Evolutionary conservation across 2,329 filamentous ascomycete species (phyloP).

Genomic region (Venturia asperata): DNA sequence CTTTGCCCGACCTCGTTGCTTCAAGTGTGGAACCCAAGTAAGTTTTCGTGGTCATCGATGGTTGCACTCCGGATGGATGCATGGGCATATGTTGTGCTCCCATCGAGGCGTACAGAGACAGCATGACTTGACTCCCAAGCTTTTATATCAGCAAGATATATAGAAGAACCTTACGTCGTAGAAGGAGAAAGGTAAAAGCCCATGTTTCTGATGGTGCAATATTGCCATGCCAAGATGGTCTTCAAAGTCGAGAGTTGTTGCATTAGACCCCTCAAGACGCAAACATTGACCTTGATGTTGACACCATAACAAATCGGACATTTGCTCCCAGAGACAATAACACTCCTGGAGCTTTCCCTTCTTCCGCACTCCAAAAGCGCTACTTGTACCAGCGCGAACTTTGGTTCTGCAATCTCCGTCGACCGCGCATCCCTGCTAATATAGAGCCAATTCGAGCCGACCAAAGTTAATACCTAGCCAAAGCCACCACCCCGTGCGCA

Average conservation of each 20-base stretch:
- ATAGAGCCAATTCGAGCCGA: not conserved
- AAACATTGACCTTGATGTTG: not conserved
- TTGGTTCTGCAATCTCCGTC: slow-evolving; percentile 2
- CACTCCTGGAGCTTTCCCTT: not conserved
- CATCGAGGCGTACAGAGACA: not conserved
- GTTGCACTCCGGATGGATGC: too few species aligned
- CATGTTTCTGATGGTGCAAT: not conserved
- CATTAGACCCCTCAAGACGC: not conserved
- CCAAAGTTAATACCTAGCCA: not conserved
- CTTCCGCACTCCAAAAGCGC: not conserved
- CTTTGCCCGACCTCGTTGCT: too few species aligned
- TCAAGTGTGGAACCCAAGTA: too few species aligned
- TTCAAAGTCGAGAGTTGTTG: not conserved
- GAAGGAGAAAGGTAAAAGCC: not conserved
- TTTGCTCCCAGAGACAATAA: not conserved
- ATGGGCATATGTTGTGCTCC: not conserved
- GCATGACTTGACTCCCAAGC: not conserved
- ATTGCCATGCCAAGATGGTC: not conserved
- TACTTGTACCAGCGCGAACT: not conserved
- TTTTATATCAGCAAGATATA: not conserved
- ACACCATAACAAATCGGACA: not conserved
- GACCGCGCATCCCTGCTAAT: slow-evolving; percentile 1
- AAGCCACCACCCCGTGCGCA: not conserved
- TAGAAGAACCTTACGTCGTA: not conserved
- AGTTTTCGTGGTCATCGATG: too few species aligned